phyloP scores from a whole-genome alignment of 345 rosid genomes.

The Brassica nigra region DNA sequence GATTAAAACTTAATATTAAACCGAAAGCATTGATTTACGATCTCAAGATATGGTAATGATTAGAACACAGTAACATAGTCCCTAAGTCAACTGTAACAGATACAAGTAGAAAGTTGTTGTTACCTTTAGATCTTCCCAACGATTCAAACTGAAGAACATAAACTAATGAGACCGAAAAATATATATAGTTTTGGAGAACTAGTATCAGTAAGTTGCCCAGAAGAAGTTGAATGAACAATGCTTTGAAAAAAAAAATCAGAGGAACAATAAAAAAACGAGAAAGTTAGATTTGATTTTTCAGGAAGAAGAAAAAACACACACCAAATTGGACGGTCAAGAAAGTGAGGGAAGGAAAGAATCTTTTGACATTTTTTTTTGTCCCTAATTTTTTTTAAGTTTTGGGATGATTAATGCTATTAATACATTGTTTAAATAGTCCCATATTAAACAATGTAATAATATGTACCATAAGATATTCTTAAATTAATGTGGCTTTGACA shows the following conservation, averaged over 20 bases:
- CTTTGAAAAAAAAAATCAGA: background rate
- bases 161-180: background rate
- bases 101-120: slow-evolving; percentile 26
- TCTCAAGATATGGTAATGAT: slow-evolving; percentile 18
- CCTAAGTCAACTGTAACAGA: slow-evolving; percentile 13
- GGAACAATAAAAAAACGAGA: background rate
- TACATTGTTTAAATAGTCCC: slow-evolving; percentile 11
- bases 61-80: background rate
- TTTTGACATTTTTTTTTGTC: slow-evolving; percentile 26
- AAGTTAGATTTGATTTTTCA: slow-evolving; percentile 19
- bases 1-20: background rate
- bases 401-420: background rate
- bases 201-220: background rate
- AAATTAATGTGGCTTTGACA: slow-evolving; percentile 5
- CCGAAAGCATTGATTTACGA: background rate
- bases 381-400: background rate
- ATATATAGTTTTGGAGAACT: background rate
- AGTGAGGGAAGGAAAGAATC: slow-evolving; percentile 28
- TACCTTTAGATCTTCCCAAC: slow-evolving; percentile 36
- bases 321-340: background rate
- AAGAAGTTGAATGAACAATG: slow-evolving; percentile 18
- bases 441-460: background rate
- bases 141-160: slow-evolving; percentile 22
- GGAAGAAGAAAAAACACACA: background rate
- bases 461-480: background rate